Percentiles rank a stretch among this genome's conserved stretches.
Conservation (phyloP, 345 rosid species). For the Brassica carinata region DNA sequence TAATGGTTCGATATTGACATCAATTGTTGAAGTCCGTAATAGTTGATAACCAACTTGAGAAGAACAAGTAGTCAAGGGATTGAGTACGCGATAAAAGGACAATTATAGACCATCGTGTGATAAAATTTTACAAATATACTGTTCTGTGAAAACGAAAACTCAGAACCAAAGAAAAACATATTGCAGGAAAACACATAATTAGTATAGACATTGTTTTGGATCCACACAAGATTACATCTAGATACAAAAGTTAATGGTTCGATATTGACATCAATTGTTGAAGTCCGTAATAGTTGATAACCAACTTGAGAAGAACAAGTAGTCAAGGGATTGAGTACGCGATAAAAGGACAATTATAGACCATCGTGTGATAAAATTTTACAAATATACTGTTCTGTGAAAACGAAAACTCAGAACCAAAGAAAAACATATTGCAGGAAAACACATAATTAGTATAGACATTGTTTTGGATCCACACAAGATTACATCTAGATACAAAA, state of each 20-base stretch:
- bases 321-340: not conserved
- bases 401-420: conserved; percentile 21
- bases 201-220: conserved; percentile 28
- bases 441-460: not conserved
- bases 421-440: not conserved
- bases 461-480: conserved; percentile 40
- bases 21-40: conserved; percentile 25
- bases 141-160: conserved; percentile 30
- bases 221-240: conserved; percentile 38
- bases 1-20: conserved; percentile 28
- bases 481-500: conserved; percentile 25
- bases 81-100: conserved; percentile 14
- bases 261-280: conserved; percentile 33
- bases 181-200: not conserved
- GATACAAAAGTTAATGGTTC: conserved; percentile 11
- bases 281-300: conserved; percentile 22
- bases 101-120: conserved; percentile 19
- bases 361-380: conserved; percentile 17
- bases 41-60: conserved; percentile 18
- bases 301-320: conserved; percentile 14
- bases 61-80: not conserved
- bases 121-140: conserved; percentile 24
- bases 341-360: conserved; percentile 20
- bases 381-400: conserved; percentile 29
- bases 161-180: not conserved